phyloP scores from a whole-genome alignment of 495 filamentous ascomycete species.

The Penicillium chermesinum region DNA sequence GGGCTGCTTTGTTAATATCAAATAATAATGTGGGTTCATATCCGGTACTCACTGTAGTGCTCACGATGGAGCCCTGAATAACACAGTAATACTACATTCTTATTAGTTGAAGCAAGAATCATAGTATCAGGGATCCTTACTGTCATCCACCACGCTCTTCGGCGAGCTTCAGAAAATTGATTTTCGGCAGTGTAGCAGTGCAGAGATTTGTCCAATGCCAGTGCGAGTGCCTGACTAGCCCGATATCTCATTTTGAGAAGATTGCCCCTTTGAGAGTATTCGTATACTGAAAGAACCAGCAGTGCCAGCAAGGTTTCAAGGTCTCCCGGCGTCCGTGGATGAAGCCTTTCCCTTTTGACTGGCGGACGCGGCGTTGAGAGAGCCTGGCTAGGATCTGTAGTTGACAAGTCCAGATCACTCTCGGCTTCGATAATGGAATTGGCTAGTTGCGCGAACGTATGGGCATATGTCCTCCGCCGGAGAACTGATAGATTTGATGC shows the following conservation, averaged over 20 bases:
- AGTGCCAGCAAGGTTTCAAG: slow-evolving; percentile 52
- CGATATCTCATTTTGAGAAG: slow-evolving; percentile 57
- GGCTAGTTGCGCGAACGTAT: slow-evolving; percentile 51
- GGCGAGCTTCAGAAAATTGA: slow-evolving; percentile 49
- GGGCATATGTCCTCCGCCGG: slow-evolving; percentile 49
- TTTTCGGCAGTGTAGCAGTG: slow-evolving; percentile 43
- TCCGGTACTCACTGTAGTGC: slow-evolving; percentile 47
- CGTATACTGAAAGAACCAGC: slow-evolving; percentile 53
- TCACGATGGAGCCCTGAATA: slow-evolving; percentile 55
- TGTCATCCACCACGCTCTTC: slow-evolving; percentile 62
- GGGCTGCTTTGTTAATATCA: slow-evolving; percentile 25
- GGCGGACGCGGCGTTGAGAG: slow-evolving; percentile 41
- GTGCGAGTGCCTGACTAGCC: slow-evolving; percentile 50
- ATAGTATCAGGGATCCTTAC: slow-evolving; percentile 15
- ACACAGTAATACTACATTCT: slow-evolving; percentile 49
- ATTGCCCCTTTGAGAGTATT: slow-evolving; percentile 58
- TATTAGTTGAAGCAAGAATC: slow-evolving; percentile 7
- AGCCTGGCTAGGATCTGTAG: slow-evolving; percentile 48
- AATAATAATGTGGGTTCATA: neutral
- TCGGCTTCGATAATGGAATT: slow-evolving; percentile 51
- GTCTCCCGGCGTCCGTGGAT: slow-evolving; percentile 47
- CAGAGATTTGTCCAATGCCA: slow-evolving; percentile 49
- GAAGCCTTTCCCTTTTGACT: slow-evolving; percentile 44
- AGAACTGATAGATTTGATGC: slow-evolving; percentile 39
- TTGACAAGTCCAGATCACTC: slow-evolving; percentile 51